Evolutionary conservation across 2,329 filamentous ascomycete genomes (phyloP).

Genomic region (Calonectria henricotiae): DNA sequence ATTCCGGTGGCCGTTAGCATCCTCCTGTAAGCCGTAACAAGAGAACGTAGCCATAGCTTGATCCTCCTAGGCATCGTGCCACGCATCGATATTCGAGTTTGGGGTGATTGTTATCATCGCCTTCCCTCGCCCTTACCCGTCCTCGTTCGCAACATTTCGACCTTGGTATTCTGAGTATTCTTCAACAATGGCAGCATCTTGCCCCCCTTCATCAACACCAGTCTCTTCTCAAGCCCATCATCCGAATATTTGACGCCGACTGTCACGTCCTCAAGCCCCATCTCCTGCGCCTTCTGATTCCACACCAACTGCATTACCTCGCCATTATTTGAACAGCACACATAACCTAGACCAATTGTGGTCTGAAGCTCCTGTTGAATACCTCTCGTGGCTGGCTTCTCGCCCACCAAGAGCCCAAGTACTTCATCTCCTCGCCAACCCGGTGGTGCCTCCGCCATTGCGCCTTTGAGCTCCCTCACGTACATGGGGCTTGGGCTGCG

Average conservation of each 20-base stretch:
- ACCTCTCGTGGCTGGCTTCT: slow-evolving; percentile 82
- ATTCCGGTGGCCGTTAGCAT: not conserved
- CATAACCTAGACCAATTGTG: slow-evolving; percentile 81
- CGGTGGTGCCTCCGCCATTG: slow-evolving; percentile 80
- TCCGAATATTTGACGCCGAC: slow-evolving; percentile 65
- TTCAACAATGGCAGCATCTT: slow-evolving; percentile 55
- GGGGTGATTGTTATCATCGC: not conserved
- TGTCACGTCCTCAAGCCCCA: slow-evolving; percentile 74
- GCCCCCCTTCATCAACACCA: slow-evolving; percentile 71
- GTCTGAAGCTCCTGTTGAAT: slow-evolving; percentile 80
- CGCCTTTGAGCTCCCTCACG: slow-evolving; percentile 85
- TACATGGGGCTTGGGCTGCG: slow-evolving; percentile 71
- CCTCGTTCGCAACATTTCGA: not conserved
- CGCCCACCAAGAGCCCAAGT: slow-evolving; percentile 80
- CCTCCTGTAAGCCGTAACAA: not conserved
- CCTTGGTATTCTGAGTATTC: slow-evolving; percentile 6
- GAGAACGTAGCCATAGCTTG: not conserved
- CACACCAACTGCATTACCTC: slow-evolving; percentile 79
- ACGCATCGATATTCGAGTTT: not conserved
- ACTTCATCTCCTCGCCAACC: slow-evolving; percentile 79
- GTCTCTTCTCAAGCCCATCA: slow-evolving; percentile 53
- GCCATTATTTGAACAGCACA: slow-evolving; percentile 75
- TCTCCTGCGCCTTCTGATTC: slow-evolving; percentile 77
- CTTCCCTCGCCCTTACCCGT: not conserved
- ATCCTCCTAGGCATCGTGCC: not conserved